Base-by-base conservation (phyloP, 179 eudicot species). In the Vitellaria paradoxa region DNA sequence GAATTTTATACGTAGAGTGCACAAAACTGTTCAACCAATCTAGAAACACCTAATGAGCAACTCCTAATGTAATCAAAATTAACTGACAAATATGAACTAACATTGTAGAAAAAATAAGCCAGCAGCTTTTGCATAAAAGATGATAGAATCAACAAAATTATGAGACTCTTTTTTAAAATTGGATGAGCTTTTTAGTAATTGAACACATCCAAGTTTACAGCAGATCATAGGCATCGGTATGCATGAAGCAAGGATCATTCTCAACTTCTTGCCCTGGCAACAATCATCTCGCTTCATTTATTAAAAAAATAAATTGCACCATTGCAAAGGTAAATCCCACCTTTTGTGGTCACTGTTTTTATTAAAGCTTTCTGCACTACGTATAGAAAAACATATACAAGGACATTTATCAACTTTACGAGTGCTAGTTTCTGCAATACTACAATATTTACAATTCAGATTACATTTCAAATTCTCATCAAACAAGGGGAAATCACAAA, bases 391-490 rank as follows among this genome's bases (percentile, higher is more conserved):
- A 4, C 60, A 69, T 11, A 70, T 50, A 80, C 69, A 73, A 24
- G 24, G 21, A 52, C 5, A 64, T 30, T 30, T 57, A 77, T 70
- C 79, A 71, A 45, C 74, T 21, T 74, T 42, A 57, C 20, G 13
- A 60, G 23, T 50, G 59, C 75, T 71, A 69, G 15, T 79, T 40
- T 10, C 73, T 53, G 14, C 40, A 52, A 10, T 8, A 47, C 9
- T 50, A 76, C 57, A 73, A 71, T 3, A 70, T 21, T 59, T 71
- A 71, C 72, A 81, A 20, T 47, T 57, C 74, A 79, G 64, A 59
- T 40, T 72, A 81, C 83, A 79, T 65, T 76, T 65, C 69, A 84
- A 70, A 18, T 69, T 79, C 83, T 78, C 72, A 76, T 78, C 84
- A 72, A 84, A 56, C 80, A 76, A 79, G 80, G 71, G 70, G 81